Conservation (phyloP, 768 basidiomycete species). For the Kwoniella mangroviensis region DNA sequence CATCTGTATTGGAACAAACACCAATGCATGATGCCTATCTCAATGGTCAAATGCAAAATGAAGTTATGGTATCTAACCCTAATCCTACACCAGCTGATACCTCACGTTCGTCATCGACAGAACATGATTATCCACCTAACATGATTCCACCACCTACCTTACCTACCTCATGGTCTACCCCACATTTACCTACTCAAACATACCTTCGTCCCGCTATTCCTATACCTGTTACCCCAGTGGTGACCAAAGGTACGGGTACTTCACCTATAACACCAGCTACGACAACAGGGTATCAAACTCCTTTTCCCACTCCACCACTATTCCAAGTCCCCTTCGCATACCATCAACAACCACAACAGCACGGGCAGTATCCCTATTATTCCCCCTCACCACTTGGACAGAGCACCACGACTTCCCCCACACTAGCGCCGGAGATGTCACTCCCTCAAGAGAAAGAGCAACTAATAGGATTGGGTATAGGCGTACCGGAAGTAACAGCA, state of each 20-base stretch:
- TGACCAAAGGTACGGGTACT: constrained; percentile 10
- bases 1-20: constrained; percentile 49
- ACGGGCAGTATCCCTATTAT: constrained; percentile 14
- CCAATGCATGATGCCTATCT: constrained; percentile 38
- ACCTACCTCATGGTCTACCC: constrained; percentile 15
- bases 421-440: constrained; percentile 39
- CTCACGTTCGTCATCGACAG: constrained; percentile 22
- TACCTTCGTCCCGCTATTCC: constrained; percentile 31
- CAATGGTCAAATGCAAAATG: constrained; percentile 2
- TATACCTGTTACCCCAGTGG: constrained; percentile 16
- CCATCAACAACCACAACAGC: constrained; percentile 7
- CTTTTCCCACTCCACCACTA: constrained; percentile 39
- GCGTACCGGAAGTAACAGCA: constrained; percentile 21
- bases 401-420: constrained; percentile 34
- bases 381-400: constrained; percentile 26
- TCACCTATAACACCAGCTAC: constrained; percentile 33
- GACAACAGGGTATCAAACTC: constrained; percentile 29
- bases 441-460: constrained; percentile 21
- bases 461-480: constrained; percentile 46
- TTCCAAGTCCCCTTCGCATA: constrained; percentile 28
- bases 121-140: constrained; percentile 11
- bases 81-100: constrained; percentile 10
- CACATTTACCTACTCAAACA: constrained; percentile 22
- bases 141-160: constrained; percentile 8
- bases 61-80: constrained; percentile 5